These are phyloP conservation scores for Zea luxurians DNA, from an alignment of 176 grass and related monocot genomes.

Conservation along the genomic window DNA sequence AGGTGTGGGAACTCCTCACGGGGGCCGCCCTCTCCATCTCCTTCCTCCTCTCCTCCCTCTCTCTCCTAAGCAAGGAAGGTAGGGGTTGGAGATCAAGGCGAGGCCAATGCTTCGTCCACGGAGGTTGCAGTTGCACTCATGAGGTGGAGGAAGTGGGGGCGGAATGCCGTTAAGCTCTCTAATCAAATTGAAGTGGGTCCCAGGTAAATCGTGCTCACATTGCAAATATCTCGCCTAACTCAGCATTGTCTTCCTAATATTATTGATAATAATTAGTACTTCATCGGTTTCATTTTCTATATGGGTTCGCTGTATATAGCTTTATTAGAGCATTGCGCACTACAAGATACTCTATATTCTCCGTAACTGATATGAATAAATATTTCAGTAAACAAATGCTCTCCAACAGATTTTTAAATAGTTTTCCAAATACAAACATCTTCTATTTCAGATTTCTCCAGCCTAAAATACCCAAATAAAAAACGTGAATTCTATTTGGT, in stretches of 20 bases:
- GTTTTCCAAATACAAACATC: no score
- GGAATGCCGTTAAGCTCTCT: not conserved
- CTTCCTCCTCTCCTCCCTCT: not conserved
- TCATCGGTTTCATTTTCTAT: no score
- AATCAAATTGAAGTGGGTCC: not conserved
- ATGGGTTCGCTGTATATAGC: no score
- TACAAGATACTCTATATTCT: no score
- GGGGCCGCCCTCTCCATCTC: conserved; percentile 72
- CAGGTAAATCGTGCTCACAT: not conserved
- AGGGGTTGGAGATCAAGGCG: not conserved
- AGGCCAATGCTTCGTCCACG: not conserved
- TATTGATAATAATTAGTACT: no score
- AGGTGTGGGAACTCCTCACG: conserved; percentile 82
- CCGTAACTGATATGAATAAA: no score
- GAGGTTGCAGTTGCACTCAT: not conserved
- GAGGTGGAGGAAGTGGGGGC: conserved; percentile 1
- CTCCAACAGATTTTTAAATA: no score
- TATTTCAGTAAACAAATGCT: no score
- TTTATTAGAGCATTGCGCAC: no score
- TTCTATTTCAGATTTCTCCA: no score
- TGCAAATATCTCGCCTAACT: conserved; percentile 1
- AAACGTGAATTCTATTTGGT: no score
- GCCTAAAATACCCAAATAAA: no score
- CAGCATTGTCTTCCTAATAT: not conserved
- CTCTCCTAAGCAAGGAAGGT: not conserved